Conservation (phyloP, 2,329 filamentous ascomycete species). For the Tolypocladium tundrense region DNA sequence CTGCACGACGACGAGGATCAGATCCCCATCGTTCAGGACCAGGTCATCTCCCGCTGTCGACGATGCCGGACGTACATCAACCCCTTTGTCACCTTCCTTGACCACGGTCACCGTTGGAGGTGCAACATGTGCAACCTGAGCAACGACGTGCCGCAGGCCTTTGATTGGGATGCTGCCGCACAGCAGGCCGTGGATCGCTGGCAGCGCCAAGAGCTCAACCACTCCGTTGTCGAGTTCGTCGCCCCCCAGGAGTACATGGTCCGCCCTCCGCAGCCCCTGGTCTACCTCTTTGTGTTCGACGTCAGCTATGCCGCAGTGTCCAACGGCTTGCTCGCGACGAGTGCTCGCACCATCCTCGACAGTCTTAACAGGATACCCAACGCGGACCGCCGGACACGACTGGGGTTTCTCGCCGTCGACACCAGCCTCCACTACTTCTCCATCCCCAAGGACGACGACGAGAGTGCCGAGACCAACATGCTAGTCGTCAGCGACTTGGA, state of each 20-base stretch:
- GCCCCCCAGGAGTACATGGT: constrained; percentile 99
- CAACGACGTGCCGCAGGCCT: constrained; percentile 97
- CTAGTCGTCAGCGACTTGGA: constrained; percentile 90
- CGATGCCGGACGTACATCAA: constrained; percentile 97
- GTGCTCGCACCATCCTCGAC: constrained; percentile 86
- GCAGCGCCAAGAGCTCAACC: constrained; percentile 86
- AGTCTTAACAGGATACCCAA: constrained; percentile 97
- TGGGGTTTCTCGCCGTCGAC: constrained; percentile 94
- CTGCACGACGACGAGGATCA: constrained; percentile 88
- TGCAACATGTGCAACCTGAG: constrained; percentile 99
- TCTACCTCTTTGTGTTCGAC: constrained; percentile 92
- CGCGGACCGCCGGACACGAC: constrained; percentile 79
- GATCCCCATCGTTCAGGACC: constrained; percentile 87
- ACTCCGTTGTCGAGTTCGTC: constrained; percentile 94
- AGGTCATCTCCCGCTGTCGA: constrained; percentile 92
- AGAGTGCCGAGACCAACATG: constrained; percentile 79
- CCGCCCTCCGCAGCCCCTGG: constrained; percentile 84
- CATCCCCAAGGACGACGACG: constrained; percentile 78
- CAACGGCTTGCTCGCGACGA: constrained; percentile 83
- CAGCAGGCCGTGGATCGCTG: constrained; percentile 89
- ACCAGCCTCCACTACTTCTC: constrained; percentile 94
- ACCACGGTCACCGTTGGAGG: constrained; percentile 94
- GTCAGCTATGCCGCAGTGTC: constrained; percentile 87
- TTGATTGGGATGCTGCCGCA: constrained; percentile 90
- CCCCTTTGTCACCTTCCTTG: constrained; percentile 90